Percentiles rank a stretch among this genome's conserved stretches.
These are phyloP conservation scores for Neonectria coccinea DNA, from an alignment of 2,329 filamentous ascomycete genomes.

Conservation along the genomic window DNA sequence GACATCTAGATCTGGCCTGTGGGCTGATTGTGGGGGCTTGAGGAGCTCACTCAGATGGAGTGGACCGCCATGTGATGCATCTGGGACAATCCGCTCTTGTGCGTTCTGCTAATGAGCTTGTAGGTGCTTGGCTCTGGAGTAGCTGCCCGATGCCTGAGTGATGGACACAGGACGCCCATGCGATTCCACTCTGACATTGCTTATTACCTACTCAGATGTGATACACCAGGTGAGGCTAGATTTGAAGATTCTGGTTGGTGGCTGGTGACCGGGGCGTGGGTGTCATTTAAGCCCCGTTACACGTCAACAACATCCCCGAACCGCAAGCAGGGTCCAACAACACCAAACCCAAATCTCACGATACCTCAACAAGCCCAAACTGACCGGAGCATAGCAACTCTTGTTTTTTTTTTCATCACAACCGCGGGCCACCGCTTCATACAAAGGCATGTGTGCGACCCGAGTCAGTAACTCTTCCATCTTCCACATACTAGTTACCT, in stretches of 20 bases:
- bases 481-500: neutral
- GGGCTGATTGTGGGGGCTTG: conserved; percentile 36
- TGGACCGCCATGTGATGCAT: conserved; percentile 36
- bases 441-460: neutral
- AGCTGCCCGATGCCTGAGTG: conserved; percentile 6
- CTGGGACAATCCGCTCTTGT: conserved; percentile 40
- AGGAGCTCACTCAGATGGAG: conserved; percentile 35
- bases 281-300: conserved; percentile 15
- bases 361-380: conserved; percentile 14
- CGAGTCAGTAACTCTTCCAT: neutral
- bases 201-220: conserved; percentile 14
- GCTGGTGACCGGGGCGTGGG: conserved; percentile 12
- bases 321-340: conserved; percentile 1
- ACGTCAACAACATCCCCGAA: conserved; percentile 14
- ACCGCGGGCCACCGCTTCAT: neutral
- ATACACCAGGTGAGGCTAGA: conserved; percentile 2
- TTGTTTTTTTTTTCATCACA: neutral
- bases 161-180: conserved; percentile 4
- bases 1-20: conserved; percentile 33
- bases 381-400: neutral
- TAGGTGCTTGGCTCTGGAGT: conserved; percentile 14
- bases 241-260: conserved; percentile 1
- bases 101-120: conserved; percentile 30
- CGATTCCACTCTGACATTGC: conserved; percentile 17
- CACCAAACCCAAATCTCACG: conserved; percentile 28